Percentiles rank a stretch among this genome's conserved stretches.
Conservation (phyloP, 139 green algal genomes). For the Chlorella vulgaris region DNA sequence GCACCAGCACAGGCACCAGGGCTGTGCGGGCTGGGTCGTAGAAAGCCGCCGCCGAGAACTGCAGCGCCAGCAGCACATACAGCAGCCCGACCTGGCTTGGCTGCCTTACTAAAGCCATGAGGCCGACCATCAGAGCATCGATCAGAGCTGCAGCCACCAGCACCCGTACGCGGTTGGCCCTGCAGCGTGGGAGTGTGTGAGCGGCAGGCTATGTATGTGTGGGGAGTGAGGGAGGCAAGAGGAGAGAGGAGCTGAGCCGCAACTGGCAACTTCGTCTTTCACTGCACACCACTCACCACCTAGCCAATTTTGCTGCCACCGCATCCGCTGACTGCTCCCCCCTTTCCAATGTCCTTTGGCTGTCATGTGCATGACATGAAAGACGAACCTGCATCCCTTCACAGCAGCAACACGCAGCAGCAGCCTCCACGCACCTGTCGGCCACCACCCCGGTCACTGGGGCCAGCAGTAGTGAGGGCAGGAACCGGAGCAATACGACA, state of each 20-base stretch:
- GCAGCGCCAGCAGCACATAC: slow-evolving; percentile 46
- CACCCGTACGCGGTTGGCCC: slow-evolving; percentile 42
- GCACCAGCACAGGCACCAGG: slow-evolving; percentile 49
- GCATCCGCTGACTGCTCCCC: no score
- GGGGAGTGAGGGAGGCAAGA: no score
- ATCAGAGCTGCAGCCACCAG: slow-evolving; percentile 23
- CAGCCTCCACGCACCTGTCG: slow-evolving; percentile 34
- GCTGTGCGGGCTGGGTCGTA: slow-evolving; percentile 54
- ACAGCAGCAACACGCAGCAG: background rate
- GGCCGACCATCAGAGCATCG: slow-evolving; percentile 4
- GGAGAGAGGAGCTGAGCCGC: no score
- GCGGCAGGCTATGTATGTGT: no score
- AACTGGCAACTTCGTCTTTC: no score
- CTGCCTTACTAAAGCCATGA: slow-evolving; percentile 20
- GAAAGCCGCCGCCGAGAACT: slow-evolving; percentile 45
- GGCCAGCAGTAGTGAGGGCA: slow-evolving; percentile 53
- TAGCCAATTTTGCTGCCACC: no score
- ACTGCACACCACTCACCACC: no score
- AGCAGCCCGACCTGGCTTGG: slow-evolving; percentile 20
- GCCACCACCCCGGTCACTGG: slow-evolving; percentile 54
- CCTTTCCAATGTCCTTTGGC: no score
- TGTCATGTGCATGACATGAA: no score
- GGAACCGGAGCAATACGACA: slow-evolving; percentile 48
- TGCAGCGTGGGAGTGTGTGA: no score
- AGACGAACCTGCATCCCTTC: no score